Percentiles rank a stretch among this genome's conserved stretches.
phyloP scores from a whole-genome alignment of 495 filamentous ascomycete genomes.

The Copromyces sp. region DNA sequence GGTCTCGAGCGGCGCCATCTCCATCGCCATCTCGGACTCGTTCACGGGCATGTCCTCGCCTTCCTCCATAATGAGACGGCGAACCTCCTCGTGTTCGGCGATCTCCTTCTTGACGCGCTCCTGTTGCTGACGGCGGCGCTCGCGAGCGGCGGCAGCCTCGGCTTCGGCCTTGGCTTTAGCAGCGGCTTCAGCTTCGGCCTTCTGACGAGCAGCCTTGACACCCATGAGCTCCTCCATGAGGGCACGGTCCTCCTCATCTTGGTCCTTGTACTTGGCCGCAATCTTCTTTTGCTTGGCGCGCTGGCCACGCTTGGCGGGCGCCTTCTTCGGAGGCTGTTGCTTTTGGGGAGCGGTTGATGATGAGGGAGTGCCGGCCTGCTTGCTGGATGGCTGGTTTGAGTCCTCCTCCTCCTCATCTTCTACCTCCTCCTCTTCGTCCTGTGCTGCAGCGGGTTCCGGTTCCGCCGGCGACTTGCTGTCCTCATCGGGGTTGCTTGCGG shows the following conservation, averaged over 20 bases:
- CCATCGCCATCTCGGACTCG: slow-evolving; percentile 42
- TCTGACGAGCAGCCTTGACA: slow-evolving; percentile 46
- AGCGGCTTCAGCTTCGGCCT: slow-evolving; percentile 42
- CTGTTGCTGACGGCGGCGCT: slow-evolving; percentile 70
- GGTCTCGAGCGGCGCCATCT: slow-evolving; percentile 55
- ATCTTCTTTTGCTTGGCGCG: slow-evolving; percentile 78
- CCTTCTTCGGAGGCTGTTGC: slow-evolving; percentile 24
- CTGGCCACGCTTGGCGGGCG: slow-evolving; percentile 60
- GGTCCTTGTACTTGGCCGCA: slow-evolving; percentile 81
- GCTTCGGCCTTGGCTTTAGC: slow-evolving; percentile 43
- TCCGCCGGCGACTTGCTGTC: slow-evolving; percentile 1
- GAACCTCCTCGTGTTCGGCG: slow-evolving; percentile 56
- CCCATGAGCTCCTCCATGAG: slow-evolving; percentile 77
- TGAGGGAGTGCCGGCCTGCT: not conserved
- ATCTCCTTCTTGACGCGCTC: slow-evolving; percentile 51
- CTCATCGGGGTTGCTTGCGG: not conserved
- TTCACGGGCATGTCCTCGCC: slow-evolving; percentile 31
- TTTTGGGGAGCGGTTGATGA: not conserved
- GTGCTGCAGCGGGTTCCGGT: not conserved
- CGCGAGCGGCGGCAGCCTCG: slow-evolving; percentile 52
- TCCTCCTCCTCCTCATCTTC: slow-evolving; percentile 17
- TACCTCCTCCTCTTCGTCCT: slow-evolving; percentile 9
- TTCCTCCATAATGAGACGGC: slow-evolving; percentile 45
- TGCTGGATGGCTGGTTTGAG: not conserved
- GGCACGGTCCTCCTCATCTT: slow-evolving; percentile 86